Evolutionary conservation across 306 rosid species (phyloP), one percentile per base, ranked within the genome.

Genomic region (Echinosophora koreensis): DNA sequence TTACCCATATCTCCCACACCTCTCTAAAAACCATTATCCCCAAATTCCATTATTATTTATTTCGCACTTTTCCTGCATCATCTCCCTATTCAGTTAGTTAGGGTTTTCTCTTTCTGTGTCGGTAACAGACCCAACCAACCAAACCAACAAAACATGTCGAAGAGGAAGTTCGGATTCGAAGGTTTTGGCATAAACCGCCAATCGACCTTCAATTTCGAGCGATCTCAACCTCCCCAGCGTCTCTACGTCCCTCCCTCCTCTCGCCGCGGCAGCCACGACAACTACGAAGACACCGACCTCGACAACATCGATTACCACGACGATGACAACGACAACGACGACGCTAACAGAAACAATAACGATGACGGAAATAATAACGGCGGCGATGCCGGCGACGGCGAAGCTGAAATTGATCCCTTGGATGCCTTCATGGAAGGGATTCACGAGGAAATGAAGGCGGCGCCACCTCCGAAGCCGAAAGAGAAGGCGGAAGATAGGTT

Each of bases 361-460:
- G 81, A 58, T 5, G 35, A 27, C n/a, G 82, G 49, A n/a, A 67
- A 54, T 1, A 58, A 47, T 13, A 81, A 66, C 16, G 14, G 34
- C 44, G 51, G 63, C 4, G 82, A 66, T 14, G 14, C 27, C 44
- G 51, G 63, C 4, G 82, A 4, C 11, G 73, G 66, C 5, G 95
- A 84, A 6, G 98, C 82, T 1, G 98, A 95, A 79, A 76, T 92
- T 34, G 99, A 95, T 52, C 99, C 97, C 1, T 81, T 95, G 3
- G 98, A 95, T 74, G 98, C 98, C 2, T 95, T 95, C 79, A 95
- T 92, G 99, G 99, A 87, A 80, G 93, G 92, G 54, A 95, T 95
- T 85, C 97, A 92, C 51, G 87, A 90, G 74, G 99, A 95, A 84
- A 87, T 95, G 96, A 86, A 5, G 80, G 82, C 96, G 6, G 85